Conservation (phyloP, 768 basidiomycete genomes). For the Paxillus involutus region DNA sequence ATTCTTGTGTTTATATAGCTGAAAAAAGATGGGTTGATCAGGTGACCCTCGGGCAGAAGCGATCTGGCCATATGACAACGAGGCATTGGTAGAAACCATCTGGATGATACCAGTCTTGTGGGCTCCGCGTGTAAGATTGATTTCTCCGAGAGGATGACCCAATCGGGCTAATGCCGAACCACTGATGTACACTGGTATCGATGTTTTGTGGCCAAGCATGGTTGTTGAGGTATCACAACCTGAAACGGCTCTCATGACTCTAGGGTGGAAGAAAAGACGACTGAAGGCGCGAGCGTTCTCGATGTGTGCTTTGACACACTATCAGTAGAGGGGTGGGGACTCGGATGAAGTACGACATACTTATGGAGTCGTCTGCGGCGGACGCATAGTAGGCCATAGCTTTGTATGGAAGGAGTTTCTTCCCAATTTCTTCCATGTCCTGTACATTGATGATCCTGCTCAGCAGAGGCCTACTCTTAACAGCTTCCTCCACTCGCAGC, state of each 20-base stretch:
- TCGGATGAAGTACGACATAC: constrained; percentile 42
- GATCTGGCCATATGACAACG: constrained; percentile 63
- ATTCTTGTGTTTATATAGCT: constrained; percentile 81
- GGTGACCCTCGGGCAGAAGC: constrained; percentile 52
- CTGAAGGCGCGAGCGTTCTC: constrained; percentile 83
- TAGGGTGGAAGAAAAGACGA: constrained; percentile 84
- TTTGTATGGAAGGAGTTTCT: constrained; percentile 66
- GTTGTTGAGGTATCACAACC: constrained; percentile 68
- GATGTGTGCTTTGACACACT: constrained; percentile 41
- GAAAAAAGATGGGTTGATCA: constrained; percentile 72
- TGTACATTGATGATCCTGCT: constrained; percentile 68
- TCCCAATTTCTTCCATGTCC: constrained; percentile 84
- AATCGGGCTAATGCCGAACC: constrained; percentile 84
- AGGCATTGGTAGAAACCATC: constrained; percentile 81
- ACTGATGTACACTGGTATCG: constrained; percentile 80
- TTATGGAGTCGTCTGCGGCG: constrained; percentile 80
- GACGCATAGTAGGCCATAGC: constrained; percentile 86
- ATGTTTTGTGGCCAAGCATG: constrained; percentile 68
- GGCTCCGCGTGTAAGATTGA: constrained; percentile 75
- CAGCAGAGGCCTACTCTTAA: constrained; percentile 61
- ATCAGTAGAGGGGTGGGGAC: constrained; percentile 18
- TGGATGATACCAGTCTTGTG: constrained; percentile 72
- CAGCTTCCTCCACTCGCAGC: constrained; percentile 61
- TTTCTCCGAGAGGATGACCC: constrained; percentile 88
- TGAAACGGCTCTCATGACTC: constrained; percentile 71